Conservation (phyloP, 106 monocot genomes). For the Acorus calamus region DNA sequence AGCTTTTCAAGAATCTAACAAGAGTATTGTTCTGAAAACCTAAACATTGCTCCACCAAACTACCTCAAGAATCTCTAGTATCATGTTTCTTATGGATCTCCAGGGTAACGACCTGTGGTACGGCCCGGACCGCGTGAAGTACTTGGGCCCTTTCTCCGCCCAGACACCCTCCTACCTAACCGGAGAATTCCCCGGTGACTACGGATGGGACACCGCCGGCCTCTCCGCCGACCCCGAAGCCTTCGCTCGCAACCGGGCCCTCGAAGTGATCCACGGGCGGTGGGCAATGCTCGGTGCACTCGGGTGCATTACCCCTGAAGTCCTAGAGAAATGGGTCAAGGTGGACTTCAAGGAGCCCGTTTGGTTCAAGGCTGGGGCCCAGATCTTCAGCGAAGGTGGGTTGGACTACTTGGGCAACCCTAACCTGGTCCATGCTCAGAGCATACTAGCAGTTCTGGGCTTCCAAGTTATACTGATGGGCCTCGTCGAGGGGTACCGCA, state of each 20-base stretch:
- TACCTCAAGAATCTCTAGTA: background rate
- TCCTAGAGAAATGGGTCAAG: conserved; percentile 68
- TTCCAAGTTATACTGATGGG: conserved; percentile 73
- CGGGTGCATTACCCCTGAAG: conserved; percentile 98
- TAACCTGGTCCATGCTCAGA: conserved; percentile 55
- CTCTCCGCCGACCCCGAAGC: conserved; percentile 97
- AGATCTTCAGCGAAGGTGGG: conserved; percentile 85
- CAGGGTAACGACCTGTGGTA: conserved; percentile 86
- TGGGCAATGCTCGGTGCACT: conserved; percentile 98
- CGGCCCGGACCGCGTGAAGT: conserved; percentile 89
- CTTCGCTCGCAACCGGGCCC: conserved; percentile 89
- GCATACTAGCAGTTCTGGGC: conserved; percentile 46
- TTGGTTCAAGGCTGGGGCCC: conserved; percentile 98
- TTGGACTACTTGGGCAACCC: conserved; percentile 78
- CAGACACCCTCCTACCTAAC: conserved; percentile 92
- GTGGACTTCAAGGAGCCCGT: conserved; percentile 98
- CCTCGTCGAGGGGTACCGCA: conserved; percentile 52
- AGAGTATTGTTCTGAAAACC: too few species aligned
- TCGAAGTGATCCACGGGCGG: conserved; percentile 87
- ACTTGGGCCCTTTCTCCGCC: conserved; percentile 90
- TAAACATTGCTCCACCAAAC: too few species aligned
- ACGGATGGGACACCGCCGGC: conserved; percentile 97
- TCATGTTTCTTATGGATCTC: background rate
- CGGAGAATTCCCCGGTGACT: conserved; percentile 97
- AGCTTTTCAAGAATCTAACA: too few species aligned